phyloP scores from a whole-genome alignment of 305 asterid genomes.

The Stenogyne calaminthoides region DNA sequence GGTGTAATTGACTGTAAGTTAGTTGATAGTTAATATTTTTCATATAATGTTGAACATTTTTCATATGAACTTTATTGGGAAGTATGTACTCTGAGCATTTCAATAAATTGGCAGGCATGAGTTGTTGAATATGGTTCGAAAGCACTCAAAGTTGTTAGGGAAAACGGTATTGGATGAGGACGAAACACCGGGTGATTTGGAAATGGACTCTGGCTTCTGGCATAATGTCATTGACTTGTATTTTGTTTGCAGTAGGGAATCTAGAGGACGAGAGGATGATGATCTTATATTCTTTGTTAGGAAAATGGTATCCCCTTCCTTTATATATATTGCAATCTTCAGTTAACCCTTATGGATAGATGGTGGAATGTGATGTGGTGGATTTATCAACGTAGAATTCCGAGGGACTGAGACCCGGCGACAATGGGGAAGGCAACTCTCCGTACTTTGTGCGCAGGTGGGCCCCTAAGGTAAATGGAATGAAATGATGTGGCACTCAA shows the following conservation, averaged over 20 bases:
- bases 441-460: constrained; percentile 99
- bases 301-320: constrained; percentile 52
- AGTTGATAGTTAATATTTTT: background rate
- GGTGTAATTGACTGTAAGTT: constrained; percentile 11
- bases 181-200: constrained; percentile 65
- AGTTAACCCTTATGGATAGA: constrained; percentile 20
- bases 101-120: constrained; percentile 59
- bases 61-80: too few relatives aligned
- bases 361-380: constrained; percentile 30
- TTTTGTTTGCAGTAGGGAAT: constrained; percentile 67
- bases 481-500: constrained; percentile 9
- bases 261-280: constrained; percentile 90
- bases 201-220: constrained; percentile 87
- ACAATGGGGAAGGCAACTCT: constrained; percentile 53
- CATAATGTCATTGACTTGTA: constrained; percentile 70
- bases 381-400: constrained; percentile 43
- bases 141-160: constrained; percentile 74
- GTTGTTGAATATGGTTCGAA: constrained; percentile 86
- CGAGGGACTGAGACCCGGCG: constrained; percentile 48
- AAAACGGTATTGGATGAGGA: constrained; percentile 59
- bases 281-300: constrained; percentile 90
- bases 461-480: constrained; percentile 91
- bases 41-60: background rate
- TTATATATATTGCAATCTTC: constrained; percentile 3
- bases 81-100: background rate